A percentile compares a stretch with the other conserved stretches of the same genome.
These are phyloP conservation scores for Colletotrichum orbiculare DNA, from an alignment of 2,329 filamentous ascomycete genomes.

Conservation along the genomic window DNA sequence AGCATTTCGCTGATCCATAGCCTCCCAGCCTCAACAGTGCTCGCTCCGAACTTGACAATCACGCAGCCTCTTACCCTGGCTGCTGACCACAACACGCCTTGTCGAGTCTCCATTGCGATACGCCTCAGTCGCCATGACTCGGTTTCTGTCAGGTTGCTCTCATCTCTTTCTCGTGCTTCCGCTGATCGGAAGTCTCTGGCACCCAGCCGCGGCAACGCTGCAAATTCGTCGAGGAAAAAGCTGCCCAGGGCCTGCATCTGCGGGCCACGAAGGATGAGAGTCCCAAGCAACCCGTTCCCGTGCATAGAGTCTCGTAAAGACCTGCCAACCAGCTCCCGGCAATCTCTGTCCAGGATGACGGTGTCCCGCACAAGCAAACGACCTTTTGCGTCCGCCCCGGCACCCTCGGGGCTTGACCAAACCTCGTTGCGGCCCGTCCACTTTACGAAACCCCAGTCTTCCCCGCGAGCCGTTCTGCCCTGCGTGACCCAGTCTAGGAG, in stretches of 20 bases:
- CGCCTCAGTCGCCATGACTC: conserved; percentile 67
- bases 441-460: conserved; percentile 84
- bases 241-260: conserved; percentile 72
- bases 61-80: conserved; percentile 85
- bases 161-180: conserved; percentile 56
- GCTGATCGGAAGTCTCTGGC: conserved; percentile 78
- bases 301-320: conserved; percentile 74
- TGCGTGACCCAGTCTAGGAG: conserved; percentile 95
- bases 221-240: conserved; percentile 86
- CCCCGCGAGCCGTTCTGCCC: conserved; percentile 84
- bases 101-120: conserved; percentile 66
- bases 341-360: conserved; percentile 74
- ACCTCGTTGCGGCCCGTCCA: conserved; percentile 92
- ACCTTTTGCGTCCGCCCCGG: conserved; percentile 41
- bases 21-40: conserved; percentile 82
- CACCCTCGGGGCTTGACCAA: conserved; percentile 61
- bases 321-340: conserved; percentile 48
- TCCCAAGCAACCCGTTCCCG: conserved; percentile 81
- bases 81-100: conserved; percentile 82
- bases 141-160: conserved; percentile 50
- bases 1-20: conserved; percentile 84
- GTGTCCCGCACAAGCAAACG: conserved; percentile 87
- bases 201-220: conserved; percentile 82
- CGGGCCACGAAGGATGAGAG: conserved; percentile 82
- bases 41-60: conserved; percentile 90